Evolutionary conservation across 768 basidiomycete species (phyloP), one percentile per base, ranked within the genome.

Genomic region (Cubamyces lactineus): DNA sequence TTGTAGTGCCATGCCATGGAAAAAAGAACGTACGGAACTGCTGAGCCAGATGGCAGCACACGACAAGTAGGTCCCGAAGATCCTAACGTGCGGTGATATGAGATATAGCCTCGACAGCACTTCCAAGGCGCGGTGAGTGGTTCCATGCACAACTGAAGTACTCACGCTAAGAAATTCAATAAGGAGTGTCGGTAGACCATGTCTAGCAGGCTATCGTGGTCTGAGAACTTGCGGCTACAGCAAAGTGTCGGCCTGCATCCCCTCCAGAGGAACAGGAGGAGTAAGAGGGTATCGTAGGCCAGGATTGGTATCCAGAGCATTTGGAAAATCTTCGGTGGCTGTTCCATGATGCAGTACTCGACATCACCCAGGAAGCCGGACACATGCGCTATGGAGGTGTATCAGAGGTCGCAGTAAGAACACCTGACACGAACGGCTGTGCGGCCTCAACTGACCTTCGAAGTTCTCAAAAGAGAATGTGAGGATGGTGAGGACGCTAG

Each of bases 31-130:
- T 54, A 73, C 73, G 51, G 66, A 60, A n/a, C 63, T 59, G 13
- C 56, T 61, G 17, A 71, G 62, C 73, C 73, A 74, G 5, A 74
- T 70, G 30, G 70, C 48, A 45, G 68, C 71, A 56, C 73, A 72
- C 1, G 71, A 46, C 3, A 73, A 48, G 53, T 72, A 73, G 7
- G 71, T 68, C 8, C 63, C 66, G 56, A 72, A 69, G 19, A 74
- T 73, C 26, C 73, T 74, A 48, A 9, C 34, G 11, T 34, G 34
- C 34, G 34, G 5, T 9, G 9, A 34, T 34, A 9, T 34, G 34
- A 34, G 34, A 34, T 34, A 34, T 34, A 11, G 9, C 9, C 34
- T 34, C 9, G 9, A 3, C 3, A 30, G 28, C 28, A 8, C 28
- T 30, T 30, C 28, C 34, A 1, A 6, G 34, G 9, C 34, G 34